Conservation (phyloP, 2,329 filamentous ascomycete species). For the Penicillium aurantiogriseum region DNA sequence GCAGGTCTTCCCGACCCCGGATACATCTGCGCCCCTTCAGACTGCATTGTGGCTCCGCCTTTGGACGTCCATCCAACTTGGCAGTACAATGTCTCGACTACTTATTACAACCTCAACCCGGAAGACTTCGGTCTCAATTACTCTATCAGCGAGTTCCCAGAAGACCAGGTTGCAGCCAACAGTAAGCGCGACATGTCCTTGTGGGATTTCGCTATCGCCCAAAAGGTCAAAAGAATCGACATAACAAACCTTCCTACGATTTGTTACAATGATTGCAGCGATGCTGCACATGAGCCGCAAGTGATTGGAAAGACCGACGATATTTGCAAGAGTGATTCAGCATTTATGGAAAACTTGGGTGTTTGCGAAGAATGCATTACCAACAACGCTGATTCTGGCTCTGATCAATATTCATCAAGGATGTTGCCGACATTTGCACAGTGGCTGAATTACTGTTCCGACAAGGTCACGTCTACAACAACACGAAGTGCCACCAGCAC, state of each 20-base stretch:
- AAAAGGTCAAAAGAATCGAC: neutral
- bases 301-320: constrained; percentile 4
- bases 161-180: neutral
- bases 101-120: constrained; percentile 66
- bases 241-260: constrained; percentile 3
- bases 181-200: constrained; percentile 6
- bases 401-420: constrained; percentile 5
- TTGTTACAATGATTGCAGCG: constrained; percentile 12
- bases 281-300: constrained; percentile 7
- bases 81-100: constrained; percentile 54
- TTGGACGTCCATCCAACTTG: constrained; percentile 21
- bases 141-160: constrained; percentile 52
- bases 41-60: constrained; percentile 39
- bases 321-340: constrained; percentile 13
- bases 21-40: constrained; percentile 41
- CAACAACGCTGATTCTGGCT: constrained; percentile 1
- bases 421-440: constrained; percentile 17
- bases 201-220: neutral
- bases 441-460: constrained; percentile 18
- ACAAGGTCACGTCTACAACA: constrained; percentile 4
- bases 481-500: neutral
- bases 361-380: constrained; percentile 12
- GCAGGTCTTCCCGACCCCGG: constrained; percentile 39
- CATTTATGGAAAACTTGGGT: constrained; percentile 8
- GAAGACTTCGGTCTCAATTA: constrained; percentile 62